Evolutionary conservation across 768 basidiomycete species (phyloP).

Genomic region (Mycena sanguinolenta): DNA sequence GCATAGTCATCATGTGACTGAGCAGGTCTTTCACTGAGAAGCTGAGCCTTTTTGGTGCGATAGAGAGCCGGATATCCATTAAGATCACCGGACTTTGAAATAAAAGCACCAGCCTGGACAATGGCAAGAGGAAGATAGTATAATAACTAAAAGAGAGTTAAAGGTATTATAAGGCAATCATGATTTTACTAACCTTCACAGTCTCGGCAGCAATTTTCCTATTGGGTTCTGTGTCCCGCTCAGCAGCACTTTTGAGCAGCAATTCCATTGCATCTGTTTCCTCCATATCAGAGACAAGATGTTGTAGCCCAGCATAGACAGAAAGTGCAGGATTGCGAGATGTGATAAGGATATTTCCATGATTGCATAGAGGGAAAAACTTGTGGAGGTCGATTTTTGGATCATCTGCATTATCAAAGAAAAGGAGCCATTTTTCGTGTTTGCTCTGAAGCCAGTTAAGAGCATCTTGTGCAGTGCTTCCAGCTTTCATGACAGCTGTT

Average conservation of each 20-base stretch:
- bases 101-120: too few relatives aligned
- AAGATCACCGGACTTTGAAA: background rate
- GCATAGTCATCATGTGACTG: too few relatives aligned
- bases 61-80: background rate
- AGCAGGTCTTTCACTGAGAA: too few relatives aligned
- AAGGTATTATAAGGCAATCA: background rate
- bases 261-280: too few relatives aligned
- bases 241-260: background rate
- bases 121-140: background rate
- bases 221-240: background rate
- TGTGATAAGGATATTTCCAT: slow-evolving; percentile 30
- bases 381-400: slow-evolving; percentile 5
- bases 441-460: slow-evolving; percentile 4
- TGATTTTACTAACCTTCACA: background rate
- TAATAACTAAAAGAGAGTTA: background rate
- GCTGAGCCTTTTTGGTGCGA: background rate
- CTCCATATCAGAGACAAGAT: too few relatives aligned
- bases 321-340: slow-evolving; percentile 13
- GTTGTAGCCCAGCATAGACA: background rate
- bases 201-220: background rate
- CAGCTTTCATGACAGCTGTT: too few relatives aligned
- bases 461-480: background rate
- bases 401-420: too few relatives aligned
- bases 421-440: slow-evolving; percentile 4
- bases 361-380: slow-evolving; percentile 17